Conservation (phyloP, 495 filamentous ascomycete genomes). For the Aspergillus hancockii region DNA sequence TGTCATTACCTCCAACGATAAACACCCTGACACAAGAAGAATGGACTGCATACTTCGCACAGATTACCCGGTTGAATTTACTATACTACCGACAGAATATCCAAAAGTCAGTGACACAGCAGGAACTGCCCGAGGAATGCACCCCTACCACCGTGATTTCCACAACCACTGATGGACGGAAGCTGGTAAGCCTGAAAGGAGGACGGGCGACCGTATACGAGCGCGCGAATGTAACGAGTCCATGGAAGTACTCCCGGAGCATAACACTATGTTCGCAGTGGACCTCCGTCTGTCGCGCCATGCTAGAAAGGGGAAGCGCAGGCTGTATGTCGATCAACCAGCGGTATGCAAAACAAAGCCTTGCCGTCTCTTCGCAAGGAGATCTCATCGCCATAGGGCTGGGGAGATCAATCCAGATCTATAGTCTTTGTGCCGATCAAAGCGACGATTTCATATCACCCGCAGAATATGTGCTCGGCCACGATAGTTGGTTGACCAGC, state of each 20-base stretch:
- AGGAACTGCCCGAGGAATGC: slow-evolving; percentile 11
- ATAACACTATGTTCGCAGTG: slow-evolving; percentile 20
- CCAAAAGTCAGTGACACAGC: slow-evolving; percentile 10
- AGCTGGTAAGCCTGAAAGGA: slow-evolving; percentile 17
- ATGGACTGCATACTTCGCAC: slow-evolving; percentile 22
- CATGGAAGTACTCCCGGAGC: slow-evolving; percentile 13
- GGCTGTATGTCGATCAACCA: slow-evolving; percentile 15
- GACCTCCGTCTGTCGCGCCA: slow-evolving; percentile 19
- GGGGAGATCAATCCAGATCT: slow-evolving; percentile 23
- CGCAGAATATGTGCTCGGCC: slow-evolving; percentile 17
- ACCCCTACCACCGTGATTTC: slow-evolving; percentile 8
- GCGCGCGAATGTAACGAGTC: neutral
- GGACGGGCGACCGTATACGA: slow-evolving; percentile 14
- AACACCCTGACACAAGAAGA: slow-evolving; percentile 12
- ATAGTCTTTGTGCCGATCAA: slow-evolving; percentile 8
- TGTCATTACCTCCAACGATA: slow-evolving; percentile 14
- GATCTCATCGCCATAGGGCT: slow-evolving; percentile 19
- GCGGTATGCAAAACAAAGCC: slow-evolving; percentile 15
- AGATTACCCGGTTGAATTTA: slow-evolving; percentile 18
- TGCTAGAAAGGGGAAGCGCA: slow-evolving; percentile 10
- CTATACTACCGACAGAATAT: slow-evolving; percentile 11
- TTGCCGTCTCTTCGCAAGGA: slow-evolving; percentile 20
- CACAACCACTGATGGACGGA: slow-evolving; percentile 15
- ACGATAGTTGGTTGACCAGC: slow-evolving; percentile 7
- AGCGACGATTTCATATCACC: slow-evolving; percentile 6